These are phyloP conservation scores for Cryomyces antarcticus DNA, from an alignment of 495 filamentous ascomycete genomes.

Conservation along the genomic window DNA sequence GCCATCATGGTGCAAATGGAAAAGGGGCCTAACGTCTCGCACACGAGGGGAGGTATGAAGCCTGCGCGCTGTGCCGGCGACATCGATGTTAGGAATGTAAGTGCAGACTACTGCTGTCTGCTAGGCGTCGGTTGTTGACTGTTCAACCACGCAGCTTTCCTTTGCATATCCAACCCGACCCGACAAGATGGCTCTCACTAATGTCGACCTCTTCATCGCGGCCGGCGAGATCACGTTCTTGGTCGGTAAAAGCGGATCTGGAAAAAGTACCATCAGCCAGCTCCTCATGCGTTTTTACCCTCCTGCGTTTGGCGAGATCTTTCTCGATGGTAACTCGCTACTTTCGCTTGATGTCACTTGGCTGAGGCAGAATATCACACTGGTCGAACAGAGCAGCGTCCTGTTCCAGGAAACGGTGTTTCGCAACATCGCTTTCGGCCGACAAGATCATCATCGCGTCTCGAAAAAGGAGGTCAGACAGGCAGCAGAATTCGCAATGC, in stretches of 20 bases:
- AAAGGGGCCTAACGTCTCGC: constrained; percentile 11
- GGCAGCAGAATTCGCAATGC: constrained; percentile 42
- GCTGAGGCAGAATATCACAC: constrained; percentile 59
- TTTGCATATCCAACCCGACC: constrained; percentile 73
- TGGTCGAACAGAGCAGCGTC: constrained; percentile 65
- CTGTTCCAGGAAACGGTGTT: constrained; percentile 72
- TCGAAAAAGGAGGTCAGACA: constrained; percentile 32
- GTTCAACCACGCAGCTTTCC: constrained; percentile 32
- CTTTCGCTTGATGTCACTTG: constrained; percentile 42
- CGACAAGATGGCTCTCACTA: constrained; percentile 35
- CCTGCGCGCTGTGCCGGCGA: constrained; percentile 36
- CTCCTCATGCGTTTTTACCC: constrained; percentile 61
- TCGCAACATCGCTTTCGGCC: constrained; percentile 65
- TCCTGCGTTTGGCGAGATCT: constrained; percentile 41
- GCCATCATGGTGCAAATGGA: constrained; percentile 21
- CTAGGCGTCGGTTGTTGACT: neutral
- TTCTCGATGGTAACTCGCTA: constrained; percentile 47
- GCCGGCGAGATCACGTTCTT: constrained; percentile 61
- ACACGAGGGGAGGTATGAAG: constrained; percentile 8
- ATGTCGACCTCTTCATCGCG: constrained; percentile 44
- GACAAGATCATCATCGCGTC: constrained; percentile 26
- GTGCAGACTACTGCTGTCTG: constrained; percentile 4
- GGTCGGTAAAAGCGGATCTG: constrained; percentile 73
- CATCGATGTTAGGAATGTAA: constrained; percentile 49
- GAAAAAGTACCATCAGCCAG: constrained; percentile 78